Conservation (phyloP, 805 yeast species). For the Crinitomyces ghanaensis region DNA sequence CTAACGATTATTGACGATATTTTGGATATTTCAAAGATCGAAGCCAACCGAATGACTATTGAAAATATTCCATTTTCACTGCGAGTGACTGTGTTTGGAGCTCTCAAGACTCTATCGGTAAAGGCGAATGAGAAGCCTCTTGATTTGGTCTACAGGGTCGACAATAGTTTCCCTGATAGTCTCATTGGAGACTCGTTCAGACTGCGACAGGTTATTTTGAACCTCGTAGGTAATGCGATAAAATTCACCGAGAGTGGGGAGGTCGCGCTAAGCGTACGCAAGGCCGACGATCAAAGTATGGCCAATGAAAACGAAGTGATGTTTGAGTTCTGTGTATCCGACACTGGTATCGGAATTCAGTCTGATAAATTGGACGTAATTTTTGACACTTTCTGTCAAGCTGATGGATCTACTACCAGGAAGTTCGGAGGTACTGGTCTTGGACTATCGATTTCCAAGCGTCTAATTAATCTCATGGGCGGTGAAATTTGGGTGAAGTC, state of each 20-base stretch:
- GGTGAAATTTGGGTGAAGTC: conserved; percentile 91
- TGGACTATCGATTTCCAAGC: conserved; percentile 79
- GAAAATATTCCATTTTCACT: conserved; percentile 80
- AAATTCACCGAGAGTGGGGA: conserved; percentile 77
- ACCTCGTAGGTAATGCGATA: conserved; percentile 82
- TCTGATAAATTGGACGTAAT: conserved; percentile 75
- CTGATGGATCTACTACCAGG: conserved; percentile 87
- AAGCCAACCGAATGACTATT: conserved; percentile 87
- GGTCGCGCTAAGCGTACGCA: conserved; percentile 63
- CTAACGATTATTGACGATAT: conserved; percentile 84
- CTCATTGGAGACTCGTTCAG: conserved; percentile 84
- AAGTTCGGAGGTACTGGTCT: conserved; percentile 91
- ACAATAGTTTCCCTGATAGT: conserved; percentile 77
- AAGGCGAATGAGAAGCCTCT: conserved; percentile 80
- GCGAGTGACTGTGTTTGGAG: conserved; percentile 82
- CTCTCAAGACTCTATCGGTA: conserved; percentile 78
- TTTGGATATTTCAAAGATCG: conserved; percentile 84
- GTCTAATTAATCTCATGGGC: conserved; percentile 81
- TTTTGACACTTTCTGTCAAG: conserved; percentile 85
- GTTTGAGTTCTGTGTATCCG: conserved; percentile 77
- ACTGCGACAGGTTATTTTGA: conserved; percentile 74
- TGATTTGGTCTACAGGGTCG: conserved; percentile 70
- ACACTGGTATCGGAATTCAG: conserved; percentile 85
- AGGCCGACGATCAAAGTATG: conserved; percentile 31
- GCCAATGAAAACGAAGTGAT: conserved; percentile 35